Conservation (phyloP, 163 green algal species). For the Chlamydomonas reinhardtii region DNA sequence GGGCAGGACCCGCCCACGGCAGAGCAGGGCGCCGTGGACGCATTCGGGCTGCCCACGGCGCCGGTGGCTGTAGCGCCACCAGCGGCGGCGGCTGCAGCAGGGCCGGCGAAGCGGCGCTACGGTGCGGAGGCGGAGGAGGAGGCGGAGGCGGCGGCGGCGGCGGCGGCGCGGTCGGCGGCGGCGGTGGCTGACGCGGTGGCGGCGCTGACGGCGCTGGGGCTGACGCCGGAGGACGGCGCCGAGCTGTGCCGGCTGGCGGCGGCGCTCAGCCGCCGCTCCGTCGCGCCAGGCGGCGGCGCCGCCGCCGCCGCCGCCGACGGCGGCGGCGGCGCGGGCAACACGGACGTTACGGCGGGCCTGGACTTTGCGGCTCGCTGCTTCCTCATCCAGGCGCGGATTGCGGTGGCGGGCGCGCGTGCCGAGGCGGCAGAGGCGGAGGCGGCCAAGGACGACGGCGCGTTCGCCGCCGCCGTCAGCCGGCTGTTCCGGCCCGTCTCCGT, state of each 20-base stretch:
- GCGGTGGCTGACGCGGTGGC: slow-evolving; percentile 13
- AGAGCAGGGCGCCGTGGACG: neutral
- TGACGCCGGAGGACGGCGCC: slow-evolving; percentile 27
- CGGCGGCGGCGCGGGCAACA: neutral
- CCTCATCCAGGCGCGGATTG: slow-evolving; percentile 28
- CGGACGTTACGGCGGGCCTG: slow-evolving; percentile 18
- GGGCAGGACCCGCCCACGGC: neutral
- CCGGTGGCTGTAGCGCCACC: too few relatives aligned
- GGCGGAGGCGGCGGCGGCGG: neutral
- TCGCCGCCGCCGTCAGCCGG: slow-evolving; percentile 53
- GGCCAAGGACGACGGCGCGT: slow-evolving; percentile 15
- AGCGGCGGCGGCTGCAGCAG: neutral
- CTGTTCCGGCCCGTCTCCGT: slow-evolving; percentile 46
- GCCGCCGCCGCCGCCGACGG: neutral
- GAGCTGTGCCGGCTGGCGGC: slow-evolving; percentile 43
- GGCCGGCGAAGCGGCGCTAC: neutral
- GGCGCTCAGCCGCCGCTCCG: slow-evolving; percentile 26
- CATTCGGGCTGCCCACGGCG: too few relatives aligned
- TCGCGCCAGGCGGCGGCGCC: neutral
- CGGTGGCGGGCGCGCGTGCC: slow-evolving; percentile 11
- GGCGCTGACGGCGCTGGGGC: slow-evolving; percentile 24
- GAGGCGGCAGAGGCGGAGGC: neutral
- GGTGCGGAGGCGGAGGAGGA: neutral
- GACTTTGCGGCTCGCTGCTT: slow-evolving; percentile 37
- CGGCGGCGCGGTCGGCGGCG: neutral